A percentile compares a stretch with the other conserved stretches of the same genome.
Conservation (phyloP, 2,329 filamentous ascomycete genomes). For the Exophiala mesophila region DNA sequence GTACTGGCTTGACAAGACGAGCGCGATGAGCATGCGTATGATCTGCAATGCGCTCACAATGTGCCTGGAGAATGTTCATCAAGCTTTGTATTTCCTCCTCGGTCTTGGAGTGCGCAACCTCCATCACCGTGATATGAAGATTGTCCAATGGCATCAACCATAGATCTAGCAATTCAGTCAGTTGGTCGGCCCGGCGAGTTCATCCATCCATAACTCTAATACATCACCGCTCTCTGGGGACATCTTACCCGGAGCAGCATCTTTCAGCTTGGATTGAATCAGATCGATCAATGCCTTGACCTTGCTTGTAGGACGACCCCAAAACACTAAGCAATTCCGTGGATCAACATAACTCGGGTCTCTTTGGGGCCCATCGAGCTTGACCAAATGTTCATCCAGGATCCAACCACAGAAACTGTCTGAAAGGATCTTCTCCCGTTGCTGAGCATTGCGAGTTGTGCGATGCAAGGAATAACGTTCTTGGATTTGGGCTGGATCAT, state of each 20-base stretch:
- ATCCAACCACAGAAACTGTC: conserved; percentile 63
- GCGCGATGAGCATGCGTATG: conserved; percentile 64
- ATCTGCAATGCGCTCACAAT: conserved; percentile 45
- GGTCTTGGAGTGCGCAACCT: conserved; percentile 76
- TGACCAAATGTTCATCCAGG: conserved; percentile 70
- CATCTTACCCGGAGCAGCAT: conserved; percentile 63
- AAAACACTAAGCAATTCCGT: conserved; percentile 79
- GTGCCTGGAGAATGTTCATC: conserved; percentile 50
- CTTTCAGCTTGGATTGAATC: conserved; percentile 63
- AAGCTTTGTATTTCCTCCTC: conserved; percentile 62
- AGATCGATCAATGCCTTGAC: conserved; percentile 62
- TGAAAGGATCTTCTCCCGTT: conserved; percentile 66
- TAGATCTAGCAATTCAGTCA: conserved; percentile 49
- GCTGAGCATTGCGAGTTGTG: conserved; percentile 67
- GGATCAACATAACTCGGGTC: conserved; percentile 68
- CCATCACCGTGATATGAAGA: conserved; percentile 81
- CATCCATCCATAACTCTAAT: no score
- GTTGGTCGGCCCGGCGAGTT: no score
- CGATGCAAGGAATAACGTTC: conserved; percentile 69
- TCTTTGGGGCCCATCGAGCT: conserved; percentile 59
- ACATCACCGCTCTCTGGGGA: not conserved
- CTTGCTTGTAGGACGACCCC: conserved; percentile 74
- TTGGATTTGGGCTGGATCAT: conserved; percentile 63
- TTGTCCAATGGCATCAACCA: conserved; percentile 79
- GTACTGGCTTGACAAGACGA: conserved; percentile 71